Conservation (phyloP, 169 alveolate species). For the Plasmodium vinckei region DNA sequence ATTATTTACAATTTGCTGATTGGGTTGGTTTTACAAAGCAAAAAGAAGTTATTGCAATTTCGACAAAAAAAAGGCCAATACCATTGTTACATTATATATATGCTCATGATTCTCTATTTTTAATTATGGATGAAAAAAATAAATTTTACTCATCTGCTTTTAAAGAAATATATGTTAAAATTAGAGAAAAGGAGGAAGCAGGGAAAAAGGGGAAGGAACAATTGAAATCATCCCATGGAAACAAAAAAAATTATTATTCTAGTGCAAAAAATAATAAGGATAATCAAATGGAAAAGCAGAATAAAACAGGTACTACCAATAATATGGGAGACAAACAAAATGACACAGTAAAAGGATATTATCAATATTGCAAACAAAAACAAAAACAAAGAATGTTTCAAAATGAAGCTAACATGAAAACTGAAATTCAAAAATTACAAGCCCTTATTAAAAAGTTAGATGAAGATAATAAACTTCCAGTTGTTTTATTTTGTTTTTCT, state of each 20-base stretch:
- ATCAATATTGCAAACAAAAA: conserved; percentile 66
- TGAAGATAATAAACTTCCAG: conserved; percentile 94
- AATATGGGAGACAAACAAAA: background rate
- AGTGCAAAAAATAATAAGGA: conserved; percentile 6
- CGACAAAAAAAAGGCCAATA: conserved; percentile 95
- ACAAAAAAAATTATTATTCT: conserved; percentile 7
- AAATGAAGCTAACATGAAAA: conserved; percentile 79
- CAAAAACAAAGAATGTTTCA: conserved; percentile 27
- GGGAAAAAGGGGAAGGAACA: conserved; percentile 68
- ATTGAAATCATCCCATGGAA: background rate
- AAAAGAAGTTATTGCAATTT: conserved; percentile 94
- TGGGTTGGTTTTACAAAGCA: conserved; percentile 97
- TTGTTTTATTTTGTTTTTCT: conserved; percentile 95
- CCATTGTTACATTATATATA: conserved; percentile 96
- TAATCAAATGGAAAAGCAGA: conserved; percentile 4
- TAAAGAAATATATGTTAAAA: conserved; percentile 76
- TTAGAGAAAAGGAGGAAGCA: conserved; percentile 78
- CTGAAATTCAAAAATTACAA: conserved; percentile 89
- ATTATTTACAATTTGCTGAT: conserved; percentile 97
- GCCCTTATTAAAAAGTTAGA: conserved; percentile 83
- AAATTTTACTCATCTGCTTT: conserved; percentile 76
- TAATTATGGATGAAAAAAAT: conserved; percentile 75
- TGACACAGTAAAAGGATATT: conserved; percentile 13
- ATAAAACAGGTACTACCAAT: background rate
- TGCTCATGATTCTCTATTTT: conserved; percentile 68